phyloP scores from a whole-genome alignment of 208 protist genomes.

The Wallacemonas sp. region DNA sequence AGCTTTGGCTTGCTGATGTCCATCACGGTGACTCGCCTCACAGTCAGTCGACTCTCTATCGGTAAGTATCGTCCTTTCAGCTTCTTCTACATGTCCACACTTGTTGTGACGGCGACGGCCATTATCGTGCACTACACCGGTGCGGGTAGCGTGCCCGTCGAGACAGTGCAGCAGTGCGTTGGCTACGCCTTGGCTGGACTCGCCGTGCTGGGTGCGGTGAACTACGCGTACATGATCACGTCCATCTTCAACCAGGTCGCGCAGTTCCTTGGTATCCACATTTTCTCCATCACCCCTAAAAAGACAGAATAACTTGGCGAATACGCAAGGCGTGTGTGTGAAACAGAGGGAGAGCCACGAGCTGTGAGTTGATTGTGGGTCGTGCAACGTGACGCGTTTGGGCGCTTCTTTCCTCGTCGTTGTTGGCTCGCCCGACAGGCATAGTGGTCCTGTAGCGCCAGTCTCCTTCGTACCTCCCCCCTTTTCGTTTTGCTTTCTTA shows the following conservation, averaged over 20 bases:
- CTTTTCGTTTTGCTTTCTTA: no score
- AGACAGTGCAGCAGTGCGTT: slow-evolving; percentile 21
- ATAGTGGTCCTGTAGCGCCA: no score
- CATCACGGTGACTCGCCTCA: slow-evolving; percentile 74
- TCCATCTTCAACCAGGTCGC: slow-evolving; percentile 61
- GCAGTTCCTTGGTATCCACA: slow-evolving; percentile 48
- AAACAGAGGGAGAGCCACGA: not conserved
- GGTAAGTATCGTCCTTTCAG: slow-evolving; percentile 67
- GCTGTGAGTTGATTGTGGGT: not conserved
- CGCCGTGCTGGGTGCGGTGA: slow-evolving; percentile 34
- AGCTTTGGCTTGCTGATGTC: slow-evolving; percentile 74
- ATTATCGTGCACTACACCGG: slow-evolving; percentile 32
- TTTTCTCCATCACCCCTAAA: slow-evolving; percentile 51
- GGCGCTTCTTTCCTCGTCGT: no score
- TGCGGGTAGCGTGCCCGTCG: not conserved
- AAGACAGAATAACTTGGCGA: slow-evolving; percentile 31
- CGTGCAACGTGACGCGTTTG: not conserved
- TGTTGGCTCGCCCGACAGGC: no score
- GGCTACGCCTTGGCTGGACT: slow-evolving; percentile 45
- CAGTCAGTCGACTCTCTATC: slow-evolving; percentile 65
- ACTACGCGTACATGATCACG: slow-evolving; percentile 73
- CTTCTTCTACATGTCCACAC: slow-evolving; percentile 41
- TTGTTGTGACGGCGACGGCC: slow-evolving; percentile 22
- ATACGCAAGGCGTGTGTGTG: not conserved
- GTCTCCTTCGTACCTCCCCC: no score